phyloP scores from a whole-genome alignment of 805 yeast genomes.

The Candida succiphila region DNA sequence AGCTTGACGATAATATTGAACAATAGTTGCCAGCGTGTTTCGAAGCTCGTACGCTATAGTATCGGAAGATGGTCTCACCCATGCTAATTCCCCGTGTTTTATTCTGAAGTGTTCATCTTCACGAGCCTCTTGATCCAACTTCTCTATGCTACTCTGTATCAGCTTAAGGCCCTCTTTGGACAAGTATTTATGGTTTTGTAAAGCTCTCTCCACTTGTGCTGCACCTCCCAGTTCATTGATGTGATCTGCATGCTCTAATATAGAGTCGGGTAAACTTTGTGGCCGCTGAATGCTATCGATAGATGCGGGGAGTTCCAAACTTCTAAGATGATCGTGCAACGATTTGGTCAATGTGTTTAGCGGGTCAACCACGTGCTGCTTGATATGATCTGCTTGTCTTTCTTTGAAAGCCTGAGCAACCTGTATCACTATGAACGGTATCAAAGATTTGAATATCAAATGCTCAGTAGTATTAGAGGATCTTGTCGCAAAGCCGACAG shows the following conservation, averaged over 20 bases:
- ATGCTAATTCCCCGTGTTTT: constrained; percentile 41
- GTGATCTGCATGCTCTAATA: constrained; percentile 45
- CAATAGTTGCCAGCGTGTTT: constrained; percentile 33
- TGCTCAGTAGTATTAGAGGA: constrained; percentile 8
- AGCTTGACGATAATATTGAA: constrained; percentile 46
- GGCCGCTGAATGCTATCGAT: constrained; percentile 53
- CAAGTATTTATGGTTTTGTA: constrained; percentile 35
- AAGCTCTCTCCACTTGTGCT: constrained; percentile 26
- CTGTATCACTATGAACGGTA: constrained; percentile 61
- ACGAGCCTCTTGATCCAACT: constrained; percentile 37
- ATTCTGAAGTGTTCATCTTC: constrained; percentile 45
- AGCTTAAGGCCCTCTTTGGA: constrained; percentile 30
- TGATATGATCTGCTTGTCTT: constrained; percentile 45
- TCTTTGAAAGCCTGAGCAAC: constrained; percentile 60
- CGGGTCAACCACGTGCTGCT: constrained; percentile 34
- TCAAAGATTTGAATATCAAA: constrained; percentile 43
- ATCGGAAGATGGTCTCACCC: constrained; percentile 42
- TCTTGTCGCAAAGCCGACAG: constrained; percentile 11
- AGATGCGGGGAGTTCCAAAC: constrained; percentile 47
- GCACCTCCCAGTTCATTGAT: constrained; percentile 46
- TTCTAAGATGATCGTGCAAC: constrained; percentile 33
- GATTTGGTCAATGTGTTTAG: constrained; percentile 34
- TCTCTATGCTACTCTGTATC: constrained; percentile 34
- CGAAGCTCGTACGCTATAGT: constrained; percentile 31
- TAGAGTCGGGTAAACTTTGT: constrained; percentile 45